Conservation (phyloP, 805 yeast species). For the Metschnikowia cerradonensis region DNA sequence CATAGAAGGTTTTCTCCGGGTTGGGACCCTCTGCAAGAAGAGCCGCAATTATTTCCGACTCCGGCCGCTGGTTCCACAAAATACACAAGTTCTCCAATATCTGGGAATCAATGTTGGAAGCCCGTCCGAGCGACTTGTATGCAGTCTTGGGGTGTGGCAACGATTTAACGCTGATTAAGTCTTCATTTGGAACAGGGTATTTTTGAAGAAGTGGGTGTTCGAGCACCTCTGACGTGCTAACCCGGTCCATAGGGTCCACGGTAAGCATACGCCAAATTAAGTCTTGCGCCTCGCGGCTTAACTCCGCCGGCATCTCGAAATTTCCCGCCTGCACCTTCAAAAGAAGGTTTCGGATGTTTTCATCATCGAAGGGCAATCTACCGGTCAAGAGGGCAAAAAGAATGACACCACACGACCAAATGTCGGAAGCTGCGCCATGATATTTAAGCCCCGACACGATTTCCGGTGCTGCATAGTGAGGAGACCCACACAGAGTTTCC, state of each 20-base stretch:
- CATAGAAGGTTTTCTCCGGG: constrained; percentile 46
- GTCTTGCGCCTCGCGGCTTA: constrained; percentile 64
- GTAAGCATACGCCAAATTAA: constrained; percentile 62
- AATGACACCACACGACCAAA: constrained; percentile 87
- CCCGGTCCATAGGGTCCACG: constrained; percentile 67
- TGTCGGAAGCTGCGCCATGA: constrained; percentile 82
- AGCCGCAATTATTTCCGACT: constrained; percentile 35
- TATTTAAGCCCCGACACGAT: constrained; percentile 74
- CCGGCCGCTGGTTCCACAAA: constrained; percentile 53
- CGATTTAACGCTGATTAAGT: constrained; percentile 40
- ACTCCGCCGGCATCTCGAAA: constrained; percentile 64
- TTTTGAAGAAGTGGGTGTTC: constrained; percentile 52
- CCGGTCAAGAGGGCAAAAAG: constrained; percentile 77
- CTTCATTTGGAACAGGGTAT: constrained; percentile 47
- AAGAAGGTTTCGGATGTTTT: constrained; percentile 64
- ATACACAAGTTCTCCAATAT: constrained; percentile 53
- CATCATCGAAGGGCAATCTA: constrained; percentile 80
- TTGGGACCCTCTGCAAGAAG: constrained; percentile 37
- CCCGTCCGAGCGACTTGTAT: constrained; percentile 45
- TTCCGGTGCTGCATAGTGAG: constrained; percentile 87
- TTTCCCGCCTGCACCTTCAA: constrained; percentile 74
- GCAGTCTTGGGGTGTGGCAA: constrained; percentile 57
- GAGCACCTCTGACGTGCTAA: constrained; percentile 63
- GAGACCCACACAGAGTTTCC: constrained; percentile 83
- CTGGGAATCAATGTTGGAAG: constrained; percentile 47